These are phyloP conservation scores for Lumnitzera racemosa DNA, from an alignment of 345 rosid species.

Conservation along the genomic window DNA sequence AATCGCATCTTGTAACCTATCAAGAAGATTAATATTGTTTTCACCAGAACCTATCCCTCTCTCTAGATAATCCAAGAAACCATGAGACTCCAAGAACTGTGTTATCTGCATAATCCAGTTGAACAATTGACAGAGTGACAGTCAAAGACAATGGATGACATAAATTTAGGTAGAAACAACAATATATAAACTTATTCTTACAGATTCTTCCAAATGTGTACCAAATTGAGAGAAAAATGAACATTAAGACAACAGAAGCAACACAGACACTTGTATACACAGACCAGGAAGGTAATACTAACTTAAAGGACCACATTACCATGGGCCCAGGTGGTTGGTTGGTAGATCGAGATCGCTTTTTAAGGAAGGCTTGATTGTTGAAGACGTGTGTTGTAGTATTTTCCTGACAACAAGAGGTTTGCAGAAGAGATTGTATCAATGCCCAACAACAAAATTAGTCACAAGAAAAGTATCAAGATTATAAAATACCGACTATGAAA, in stretches of 20 bases:
- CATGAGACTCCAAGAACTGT: conserved; percentile 77
- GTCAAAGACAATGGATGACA: conserved; percentile 2
- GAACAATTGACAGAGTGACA: no score
- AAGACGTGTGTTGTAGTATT: conserved; percentile 54
- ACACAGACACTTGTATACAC: neutral
- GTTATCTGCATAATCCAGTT: conserved; percentile 40
- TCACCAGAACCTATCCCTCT: conserved; percentile 67
- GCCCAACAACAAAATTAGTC: no score
- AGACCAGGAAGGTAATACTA: no score
- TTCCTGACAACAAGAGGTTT: conserved; percentile 46
- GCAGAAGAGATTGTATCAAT: conserved; percentile 9
- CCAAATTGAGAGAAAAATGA: neutral
- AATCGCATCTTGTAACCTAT: conserved; percentile 91
- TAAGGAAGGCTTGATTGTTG: conserved; percentile 85
- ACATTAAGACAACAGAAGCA: neutral
- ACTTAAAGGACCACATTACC: conserved; percentile 37
- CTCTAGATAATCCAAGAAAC: conserved; percentile 89
- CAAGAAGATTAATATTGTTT: conserved; percentile 70
- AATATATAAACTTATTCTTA: no score
- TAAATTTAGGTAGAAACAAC: no score
- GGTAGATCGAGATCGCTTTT: conserved; percentile 86
- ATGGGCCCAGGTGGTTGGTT: conserved; percentile 82
- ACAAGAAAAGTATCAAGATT: neutral
- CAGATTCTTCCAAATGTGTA: no score
- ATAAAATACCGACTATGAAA: conserved; percentile 64